Base-by-base conservation (phyloP, 352 stramenopile species). In the Globisporangium nodosum region DNA sequence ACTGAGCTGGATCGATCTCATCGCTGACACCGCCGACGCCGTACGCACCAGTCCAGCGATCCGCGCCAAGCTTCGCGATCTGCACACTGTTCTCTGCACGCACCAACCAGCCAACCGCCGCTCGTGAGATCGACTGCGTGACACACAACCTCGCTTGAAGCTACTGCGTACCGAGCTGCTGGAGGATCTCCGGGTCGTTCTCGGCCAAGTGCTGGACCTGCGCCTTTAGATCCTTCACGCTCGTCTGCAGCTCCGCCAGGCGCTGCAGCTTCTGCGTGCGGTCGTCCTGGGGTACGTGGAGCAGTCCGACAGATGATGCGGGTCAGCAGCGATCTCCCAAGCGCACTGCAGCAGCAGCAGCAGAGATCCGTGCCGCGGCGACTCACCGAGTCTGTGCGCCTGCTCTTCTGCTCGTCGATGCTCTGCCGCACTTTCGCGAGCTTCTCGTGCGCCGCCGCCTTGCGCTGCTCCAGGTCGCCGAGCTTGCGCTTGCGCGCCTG, bases 401-500 rank as follows among this genome's bases (percentile, higher is more conserved):
- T 49, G 5, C 33, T 58, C 21, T 78, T 73, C 50, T 90, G 81
- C 37, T 65, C 65, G n/a, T 74, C 69, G 33, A 88, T 74, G 16
- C 58, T 69, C 60, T 73, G 53, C 49, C 80, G 74, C 27, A 89
- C 69, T 60, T 78, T 76, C 20, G 31, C 63, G 1, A 86, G 68
- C 59, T 87, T 84, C 5, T 68, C 69, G 27, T 73, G 49, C 33
- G 70, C 21, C 21, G 49, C 47, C 24, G 66, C 20, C 57, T 80
- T 76, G 52, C 71, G 75, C 52, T 88, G 70, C 59, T 90, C 68
- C 21, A 93, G 42, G 27, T 93, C 81, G 21, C 49, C 61, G 30
- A 93, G 67, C 47, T 91, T 93, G 35, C 79, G 78, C 66, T 91
- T 94, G 33, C 78, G 73, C 39, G 86, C 78, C 66, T 92, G 80